Evolutionary conservation across 208 protist genomes (phyloP), one percentile per base, ranked within the genome.

Genomic region (Crithidia acanthocephali): DNA sequence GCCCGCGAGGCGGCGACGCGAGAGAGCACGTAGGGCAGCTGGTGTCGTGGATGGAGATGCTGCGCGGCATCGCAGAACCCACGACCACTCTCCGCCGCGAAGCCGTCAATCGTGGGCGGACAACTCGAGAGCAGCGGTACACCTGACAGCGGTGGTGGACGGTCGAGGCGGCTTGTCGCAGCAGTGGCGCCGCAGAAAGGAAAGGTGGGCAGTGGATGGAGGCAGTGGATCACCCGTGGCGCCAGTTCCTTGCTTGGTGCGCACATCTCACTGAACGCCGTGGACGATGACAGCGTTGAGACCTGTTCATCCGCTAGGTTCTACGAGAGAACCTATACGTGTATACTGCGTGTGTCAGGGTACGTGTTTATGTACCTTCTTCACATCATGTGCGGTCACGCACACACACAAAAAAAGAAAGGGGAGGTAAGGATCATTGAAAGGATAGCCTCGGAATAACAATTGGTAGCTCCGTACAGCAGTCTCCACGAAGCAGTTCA

Each of bases 1-100:
- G 80, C 82, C 23, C 30, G 27, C n/a, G 85, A 91, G 27, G 85
- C 85, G 32, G 85, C 85, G 23, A 87, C 52, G 47, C 85, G 85
- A 20, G 85, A 91, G 22, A 91, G 85, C 50, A 86, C 76, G 47
- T 81, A 88, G 0, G 85, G 84, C n/a, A 73, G 37, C 25, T 66
- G 81, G 30, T 90, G 84, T 27, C 75, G 72, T n/a, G 47, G 44
- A 60, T 86, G 80, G 25, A 86, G 57, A n/a, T 3, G 0, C 3
- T 40, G 23, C 15, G 57, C 55, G 22, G 57, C 61, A 53, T 33
- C n/a, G 66, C 56, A 33, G 28, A 60, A 64, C 47, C 3, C 18
- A 22, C 22, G 15, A 7, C 18, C 52, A 16, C 57, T 44, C 32
- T 11, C 18, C 20, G 40, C 42, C 15, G n/a, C 60, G 35, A 57